A percentile compares a stretch with the other conserved stretches of the same genome.
Evolutionary conservation across 495 filamentous ascomycete genomes (phyloP).

Genomic region (Penicillium pulvis): DNA sequence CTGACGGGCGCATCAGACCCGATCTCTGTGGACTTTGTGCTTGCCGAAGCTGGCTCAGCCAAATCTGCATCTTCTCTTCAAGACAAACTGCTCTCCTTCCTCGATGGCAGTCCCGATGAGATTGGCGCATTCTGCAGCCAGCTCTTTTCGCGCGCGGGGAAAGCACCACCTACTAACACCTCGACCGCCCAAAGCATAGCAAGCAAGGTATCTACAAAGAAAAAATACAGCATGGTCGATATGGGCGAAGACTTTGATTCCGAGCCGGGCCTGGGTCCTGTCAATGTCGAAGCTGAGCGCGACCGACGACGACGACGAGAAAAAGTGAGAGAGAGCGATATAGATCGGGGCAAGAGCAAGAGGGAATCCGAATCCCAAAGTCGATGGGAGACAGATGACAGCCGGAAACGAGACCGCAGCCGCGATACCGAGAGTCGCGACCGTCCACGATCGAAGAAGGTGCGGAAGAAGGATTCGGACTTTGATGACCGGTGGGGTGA

Average conservation of each 20-base stretch:
- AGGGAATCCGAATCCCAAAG: constrained; percentile 22
- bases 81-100: constrained; percentile 55
- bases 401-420: constrained; percentile 47
- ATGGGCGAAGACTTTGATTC: constrained; percentile 72
- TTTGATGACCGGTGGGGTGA: constrained; percentile 81
- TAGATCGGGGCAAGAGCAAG: constrained; percentile 30
- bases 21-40: constrained; percentile 63
- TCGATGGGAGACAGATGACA: constrained; percentile 38
- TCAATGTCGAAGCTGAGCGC: constrained; percentile 54
- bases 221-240: constrained; percentile 78
- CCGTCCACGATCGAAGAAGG: constrained; percentile 53
- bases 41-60: constrained; percentile 58
- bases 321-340: constrained; percentile 38
- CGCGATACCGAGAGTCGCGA: constrained; percentile 47
- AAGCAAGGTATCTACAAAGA: constrained; percentile 43
- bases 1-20: constrained; percentile 62
- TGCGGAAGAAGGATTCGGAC: constrained; percentile 57
- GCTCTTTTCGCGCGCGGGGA: constrained; percentile 50
- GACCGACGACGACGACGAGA: constrained; percentile 48
- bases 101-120: constrained; percentile 54
- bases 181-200: constrained; percentile 11
- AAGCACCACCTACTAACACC: constrained; percentile 23
- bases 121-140: constrained; percentile 55
- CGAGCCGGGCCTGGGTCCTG: constrained; percentile 45
- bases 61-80: constrained; percentile 55